These are phyloP conservation scores for Mucor indicus DNA, from an alignment of 371 early-diverging fungal species.

Conservation along the genomic window DNA sequence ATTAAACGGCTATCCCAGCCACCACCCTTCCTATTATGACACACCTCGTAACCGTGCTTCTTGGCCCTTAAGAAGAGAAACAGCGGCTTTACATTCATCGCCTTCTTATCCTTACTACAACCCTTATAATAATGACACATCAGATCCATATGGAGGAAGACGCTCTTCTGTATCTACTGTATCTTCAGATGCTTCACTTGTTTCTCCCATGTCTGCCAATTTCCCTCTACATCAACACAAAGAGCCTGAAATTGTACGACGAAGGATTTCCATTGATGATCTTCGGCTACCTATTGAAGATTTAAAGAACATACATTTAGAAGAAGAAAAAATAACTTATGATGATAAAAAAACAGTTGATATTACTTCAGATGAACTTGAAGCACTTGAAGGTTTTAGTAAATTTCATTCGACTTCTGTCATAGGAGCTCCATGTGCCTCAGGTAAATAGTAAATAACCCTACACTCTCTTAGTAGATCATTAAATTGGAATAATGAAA, in stretches of 20 bases:
- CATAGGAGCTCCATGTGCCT: neutral
- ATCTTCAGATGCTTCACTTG: conserved; percentile 8
- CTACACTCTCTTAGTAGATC: neutral
- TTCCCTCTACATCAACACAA: conserved; percentile 1
- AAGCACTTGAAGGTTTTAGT: conserved; percentile 44
- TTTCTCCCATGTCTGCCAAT: neutral
- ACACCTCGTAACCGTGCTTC: conserved; percentile 14
- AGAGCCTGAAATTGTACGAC: neutral
- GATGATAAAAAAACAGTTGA: conserved; percentile 12
- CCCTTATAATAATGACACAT: neutral
- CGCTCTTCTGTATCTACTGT: conserved; percentile 13
- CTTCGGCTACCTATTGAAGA: conserved; percentile 21
- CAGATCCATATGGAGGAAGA: conserved; percentile 1
- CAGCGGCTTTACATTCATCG: neutral
- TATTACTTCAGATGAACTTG: conserved; percentile 41
- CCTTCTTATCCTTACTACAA: neutral
- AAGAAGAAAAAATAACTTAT: conserved; percentile 3
- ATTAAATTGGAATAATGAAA: neutral
- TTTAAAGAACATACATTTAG: conserved; percentile 12
- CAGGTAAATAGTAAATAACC: neutral
- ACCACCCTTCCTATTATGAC: neutral
- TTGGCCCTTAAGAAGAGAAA: conserved; percentile 17
- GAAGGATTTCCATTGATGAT: conserved; percentile 25
- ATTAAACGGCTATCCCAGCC: neutral
- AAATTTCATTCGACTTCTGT: conserved; percentile 19